Evolutionary conservation across 2,329 filamentous ascomycete genomes (phyloP), one percentile per base, ranked within the genome.

Genomic region (Fusarium coffeatum): DNA sequence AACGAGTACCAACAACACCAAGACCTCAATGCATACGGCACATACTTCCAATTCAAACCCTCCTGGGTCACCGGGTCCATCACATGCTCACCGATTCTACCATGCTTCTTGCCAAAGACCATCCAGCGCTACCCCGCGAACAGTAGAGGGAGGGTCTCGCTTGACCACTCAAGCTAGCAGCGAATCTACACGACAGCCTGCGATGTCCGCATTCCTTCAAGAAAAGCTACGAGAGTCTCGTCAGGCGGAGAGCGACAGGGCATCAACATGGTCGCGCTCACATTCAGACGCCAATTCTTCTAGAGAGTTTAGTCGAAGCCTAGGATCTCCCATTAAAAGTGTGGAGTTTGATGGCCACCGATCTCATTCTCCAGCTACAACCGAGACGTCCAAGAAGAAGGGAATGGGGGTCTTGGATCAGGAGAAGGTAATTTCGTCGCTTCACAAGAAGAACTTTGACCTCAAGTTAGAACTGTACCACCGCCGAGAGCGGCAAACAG

Each of bases 381-480:
- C 71, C 9, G 84, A 86, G 11, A 58, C 76, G 11, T 68, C 77
- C 13, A 84, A 81, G 71, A 85, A 84, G 68, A 88, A 85, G 68
- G 84, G 84, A 6, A 82, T 91, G 78, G 89, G 90, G 4, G 80
- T 89, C 9, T 90, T 90, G 75, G 90, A 92, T 72, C 89, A 91
- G 82, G 90, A 93, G 77, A 83, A 89, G 85, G 87, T 89, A 56
- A 80, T 93, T 55, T 91, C 90, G 7, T 89, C 84, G 3, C 80
- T 93, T 23, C 89, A 90, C 77, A 93, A 93, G 76, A 88, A 92
- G 79, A 93, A 93, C 74, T 93, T 93, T 71, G 90, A 92, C 70
- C 83, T 93, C 43, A 93, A 93, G 77, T 82, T 93, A 32, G 90
- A 93, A 76, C 79, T 93, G 2, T 92, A 87, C 71, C 90, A 93